These are phyloP conservation scores for Williopsis jadinii DNA, from an alignment of 1,139 yeast genomes.

Conservation along the genomic window DNA sequence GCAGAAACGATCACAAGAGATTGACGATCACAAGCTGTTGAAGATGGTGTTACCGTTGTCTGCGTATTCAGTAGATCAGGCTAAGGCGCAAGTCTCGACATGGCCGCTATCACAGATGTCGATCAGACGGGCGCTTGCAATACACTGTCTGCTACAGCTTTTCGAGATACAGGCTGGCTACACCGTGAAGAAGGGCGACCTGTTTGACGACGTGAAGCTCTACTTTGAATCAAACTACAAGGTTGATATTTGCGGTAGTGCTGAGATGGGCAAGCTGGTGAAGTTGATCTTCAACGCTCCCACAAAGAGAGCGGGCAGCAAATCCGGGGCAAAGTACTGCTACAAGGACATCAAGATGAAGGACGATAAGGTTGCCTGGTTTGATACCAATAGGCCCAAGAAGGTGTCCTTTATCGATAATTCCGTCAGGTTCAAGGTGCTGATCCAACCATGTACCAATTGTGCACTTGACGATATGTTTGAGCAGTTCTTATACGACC, in stretches of 20 bases:
- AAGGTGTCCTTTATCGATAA: slow-evolving; percentile 4
- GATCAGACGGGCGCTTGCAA: slow-evolving; percentile 5
- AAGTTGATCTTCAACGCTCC: slow-evolving; percentile 5
- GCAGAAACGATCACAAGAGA: neutral
- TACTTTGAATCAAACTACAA: slow-evolving; percentile 7
- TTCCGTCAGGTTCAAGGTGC: slow-evolving; percentile 2
- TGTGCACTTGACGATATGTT: slow-evolving; percentile 5
- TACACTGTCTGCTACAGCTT: slow-evolving; percentile 11
- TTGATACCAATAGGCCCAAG: slow-evolving; percentile 1
- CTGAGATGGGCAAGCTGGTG: slow-evolving; percentile 18
- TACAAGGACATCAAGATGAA: slow-evolving; percentile 8
- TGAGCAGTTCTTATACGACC: slow-evolving; percentile 5
- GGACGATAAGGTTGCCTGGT: slow-evolving; percentile 3
- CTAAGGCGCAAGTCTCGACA: too few relatives aligned
- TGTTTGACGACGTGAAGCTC: slow-evolving; percentile 10
- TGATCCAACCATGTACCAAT: slow-evolving; percentile 3
- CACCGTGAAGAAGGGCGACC: slow-evolving; percentile 7
- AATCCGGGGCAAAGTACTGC: slow-evolving; percentile 12
- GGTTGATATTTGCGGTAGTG: slow-evolving; percentile 1
- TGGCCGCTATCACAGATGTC: neutral
- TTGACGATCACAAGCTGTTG: neutral
- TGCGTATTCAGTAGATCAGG: neutral
- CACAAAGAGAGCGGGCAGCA: slow-evolving; percentile 15
- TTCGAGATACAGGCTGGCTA: slow-evolving; percentile 2
- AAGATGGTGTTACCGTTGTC: neutral